phyloP scores from a whole-genome alignment of 306 rosid genomes.

The Rosa rugosa region DNA sequence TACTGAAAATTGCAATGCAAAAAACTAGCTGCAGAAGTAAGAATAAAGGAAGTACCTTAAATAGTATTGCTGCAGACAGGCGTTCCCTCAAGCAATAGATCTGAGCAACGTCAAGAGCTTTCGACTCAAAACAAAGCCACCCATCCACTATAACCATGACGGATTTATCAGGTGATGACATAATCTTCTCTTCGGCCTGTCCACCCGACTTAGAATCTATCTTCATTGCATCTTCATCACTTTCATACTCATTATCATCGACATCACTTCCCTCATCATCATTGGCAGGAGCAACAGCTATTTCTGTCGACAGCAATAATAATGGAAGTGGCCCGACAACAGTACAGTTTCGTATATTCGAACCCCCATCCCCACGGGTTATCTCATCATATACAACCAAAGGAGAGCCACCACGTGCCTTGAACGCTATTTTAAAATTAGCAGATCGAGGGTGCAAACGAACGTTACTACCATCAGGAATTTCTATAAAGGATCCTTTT shows the following conservation, averaged over 20 bases:
- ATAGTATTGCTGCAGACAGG: slow-evolving; percentile 64
- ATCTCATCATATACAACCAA: slow-evolving; percentile 69
- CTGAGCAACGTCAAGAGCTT: slow-evolving; percentile 93
- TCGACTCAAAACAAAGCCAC: slow-evolving; percentile 66
- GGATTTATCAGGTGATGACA: slow-evolving; percentile 73
- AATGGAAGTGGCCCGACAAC: slow-evolving; percentile 78
- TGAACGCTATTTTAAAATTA: slow-evolving; percentile 35
- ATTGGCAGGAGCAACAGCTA: slow-evolving; percentile 69
- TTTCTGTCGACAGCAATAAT: slow-evolving; percentile 71
- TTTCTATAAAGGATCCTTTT: slow-evolving; percentile 45
- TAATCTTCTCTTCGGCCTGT: slow-evolving; percentile 45
- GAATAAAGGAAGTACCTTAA: slow-evolving; percentile 48
- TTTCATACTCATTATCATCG: slow-evolving; percentile 24
- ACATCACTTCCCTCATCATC: slow-evolving; percentile 17
- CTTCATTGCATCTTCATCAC: slow-evolving; percentile 59
- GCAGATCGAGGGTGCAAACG: slow-evolving; percentile 58
- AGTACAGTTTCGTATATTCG: slow-evolving; percentile 59
- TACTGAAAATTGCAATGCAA: slow-evolving; percentile 10
- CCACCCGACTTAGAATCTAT: slow-evolving; percentile 43
- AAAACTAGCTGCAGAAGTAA: background rate
- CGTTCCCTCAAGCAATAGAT: slow-evolving; percentile 91
- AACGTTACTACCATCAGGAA: slow-evolving; percentile 59
- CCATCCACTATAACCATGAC: slow-evolving; percentile 76
- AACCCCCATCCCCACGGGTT: slow-evolving; percentile 70
- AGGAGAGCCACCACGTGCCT: slow-evolving; percentile 25